Evolutionary conservation across 306 rosid species (phyloP), one percentile per base, ranked within the genome.

Genomic region (Ochetophila trinervis): DNA sequence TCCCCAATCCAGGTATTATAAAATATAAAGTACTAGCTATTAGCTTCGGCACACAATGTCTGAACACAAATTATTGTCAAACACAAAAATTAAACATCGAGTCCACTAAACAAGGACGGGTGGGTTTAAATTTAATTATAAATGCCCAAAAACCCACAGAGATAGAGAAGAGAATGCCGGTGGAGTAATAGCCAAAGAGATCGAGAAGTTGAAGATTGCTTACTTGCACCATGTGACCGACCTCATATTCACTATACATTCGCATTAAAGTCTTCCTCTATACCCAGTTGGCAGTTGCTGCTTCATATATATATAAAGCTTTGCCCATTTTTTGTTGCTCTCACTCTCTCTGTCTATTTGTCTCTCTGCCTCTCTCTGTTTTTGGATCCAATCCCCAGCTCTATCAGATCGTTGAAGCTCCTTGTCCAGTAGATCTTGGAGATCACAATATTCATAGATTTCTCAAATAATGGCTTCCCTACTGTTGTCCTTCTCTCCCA

Each of bases 391-490:
- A 58, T 27, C 18, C 52, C 60, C 60, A 30, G n/a, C 21, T 52
- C 40, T 50, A 16, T 58, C 16, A 52, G 74, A 66, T 79, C 79
- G 68, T 23, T 42, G 62, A 57, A 60, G 59, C 50, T n/a, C 16
- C 16, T 19, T 13, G 9, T 37, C 49, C 11, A 4, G 22, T 23
- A 70, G 67, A 67, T 64, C 80, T 59, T 18, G 35, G 60, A 50
- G 20, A 19, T n/a, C 54, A 50, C 17, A 50, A n/a, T 21, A 55
- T 6, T 22, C 69, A 34, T 36, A 34, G 40, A 6, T 49, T 79
- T 71, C 49, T 37, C 23, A 82, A 66, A 50, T 47, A 65, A 93
- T 93, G 97, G 87, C 89, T 87, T 87, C 82, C 32, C 32, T 27
- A 77, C 76, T 52, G 16, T 0, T 64, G 68, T 65, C 72, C 80